Evolutionary conservation across 257 asterid species (phyloP), one percentile per base, ranked within the genome.

Genomic region (Jacaranda mimosifolia): DNA sequence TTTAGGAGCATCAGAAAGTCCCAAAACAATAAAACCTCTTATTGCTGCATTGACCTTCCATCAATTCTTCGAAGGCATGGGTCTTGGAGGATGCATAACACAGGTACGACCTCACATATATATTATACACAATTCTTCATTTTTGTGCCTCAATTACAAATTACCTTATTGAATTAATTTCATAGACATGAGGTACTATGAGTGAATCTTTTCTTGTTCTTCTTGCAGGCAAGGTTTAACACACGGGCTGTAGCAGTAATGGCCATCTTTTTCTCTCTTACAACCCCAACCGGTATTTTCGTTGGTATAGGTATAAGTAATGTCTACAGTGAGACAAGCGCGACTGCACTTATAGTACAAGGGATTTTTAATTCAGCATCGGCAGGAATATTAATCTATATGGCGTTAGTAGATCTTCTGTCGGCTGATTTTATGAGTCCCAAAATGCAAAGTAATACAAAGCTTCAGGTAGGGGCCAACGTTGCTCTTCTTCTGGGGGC

Each of bases 341-440:
- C 84, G 0, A 83, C 75, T 0, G 78, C 87, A 1, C 78, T 83
- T 36, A 83, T 83, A 12, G 85, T 83, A 0, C 75, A 80, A 11
- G 87, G 87, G 1, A 32, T 70, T 7, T 80, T 80, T 68, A 77
- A 83, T 45, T 45, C 87, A 5, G 83, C 87, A 38, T 83, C 87
- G 0, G 87, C 87, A 0, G 85, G 85, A 4, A 83, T 83, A 19
- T 73, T 80, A 75, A 80, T 83, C 0, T 83, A 83, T 42, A 83
- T 83, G 87, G 84, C 84, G 4, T 68, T 83, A 0, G 87, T 83
- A 3, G 87, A 83, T 69, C 82, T 83, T 19, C 82, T 83, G 3
- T 59, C 84, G 1, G 80, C 82, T 7, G 85, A 83, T 53, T 83
- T 80, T 13, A 84, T 77, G 85, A 77, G 82, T 18, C 52, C 85